These are phyloP conservation scores for Fraxinus xanthoxyloides DNA, from an alignment of 305 asterid species.

Conservation along the genomic window DNA sequence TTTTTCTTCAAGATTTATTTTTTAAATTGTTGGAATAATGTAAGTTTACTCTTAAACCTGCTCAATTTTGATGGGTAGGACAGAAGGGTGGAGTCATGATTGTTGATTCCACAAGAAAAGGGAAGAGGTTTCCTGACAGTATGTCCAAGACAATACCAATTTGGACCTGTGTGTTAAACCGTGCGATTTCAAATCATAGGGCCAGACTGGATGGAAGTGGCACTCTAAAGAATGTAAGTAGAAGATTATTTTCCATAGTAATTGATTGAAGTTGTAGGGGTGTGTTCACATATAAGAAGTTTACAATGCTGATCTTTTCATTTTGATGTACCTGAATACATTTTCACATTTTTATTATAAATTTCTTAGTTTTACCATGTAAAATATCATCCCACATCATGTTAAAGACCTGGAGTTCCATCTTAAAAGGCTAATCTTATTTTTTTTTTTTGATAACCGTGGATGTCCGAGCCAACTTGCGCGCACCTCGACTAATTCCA, in stretches of 20 bases:
- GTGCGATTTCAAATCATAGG: conserved; percentile 58
- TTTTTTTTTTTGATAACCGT: too few species aligned
- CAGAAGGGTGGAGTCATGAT: conserved; percentile 98
- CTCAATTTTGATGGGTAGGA: conserved; percentile 49
- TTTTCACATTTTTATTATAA: neutral
- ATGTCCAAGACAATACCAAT: conserved; percentile 96
- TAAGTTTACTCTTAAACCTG: conserved; percentile 3
- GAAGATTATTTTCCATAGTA: neutral
- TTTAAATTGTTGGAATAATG: neutral
- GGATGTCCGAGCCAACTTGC: too few species aligned
- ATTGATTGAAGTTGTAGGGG: neutral
- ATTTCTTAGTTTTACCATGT: neutral
- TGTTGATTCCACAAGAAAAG: conserved; percentile 88
- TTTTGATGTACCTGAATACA: neutral
- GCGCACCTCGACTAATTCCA: too few species aligned
- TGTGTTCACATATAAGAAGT: neutral
- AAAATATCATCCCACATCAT: neutral
- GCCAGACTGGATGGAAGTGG: conserved; percentile 18
- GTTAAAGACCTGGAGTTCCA: too few species aligned
- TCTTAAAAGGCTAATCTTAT: too few species aligned
- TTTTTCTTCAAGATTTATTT: neutral
- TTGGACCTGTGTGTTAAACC: conserved; percentile 93
- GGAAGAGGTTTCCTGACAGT: conserved; percentile 97
- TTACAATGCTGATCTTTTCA: neutral
- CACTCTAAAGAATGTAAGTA: conserved; percentile 44